Evolutionary conservation across 805 yeast genomes (phyloP), one percentile per base, ranked within the genome.

Genomic region (Pichia gijzeniarum): DNA sequence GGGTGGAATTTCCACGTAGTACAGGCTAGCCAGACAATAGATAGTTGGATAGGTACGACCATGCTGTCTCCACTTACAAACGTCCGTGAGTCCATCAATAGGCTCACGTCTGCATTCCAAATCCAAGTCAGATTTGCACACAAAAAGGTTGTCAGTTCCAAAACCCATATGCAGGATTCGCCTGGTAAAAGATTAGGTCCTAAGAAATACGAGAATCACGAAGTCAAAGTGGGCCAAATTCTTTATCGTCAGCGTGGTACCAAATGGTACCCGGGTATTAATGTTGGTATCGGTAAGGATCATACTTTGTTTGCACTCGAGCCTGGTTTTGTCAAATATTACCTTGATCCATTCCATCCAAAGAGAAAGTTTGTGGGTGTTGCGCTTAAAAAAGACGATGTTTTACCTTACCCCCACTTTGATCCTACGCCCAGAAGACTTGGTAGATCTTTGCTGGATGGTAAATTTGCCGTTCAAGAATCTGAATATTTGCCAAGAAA

Each of bases 291-390:
- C 49, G 99, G 99, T 51, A 82, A 79, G 57, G 98, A 93, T 63
- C 97, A 90, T 64, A 91, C 99, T 2, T 76, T 93, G 28, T 88
- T 73, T 63, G 96, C 99, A 3, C 58, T 72, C 31, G 98, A 93
- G 61, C 96, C 96, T 3, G 99, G 99, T 21, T 88, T 71, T 62
- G 97, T 91, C 27, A 77, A 95, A 52, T 93, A 78, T 67, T 93
- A 93, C 65, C 69, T 82, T 49, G 96, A 93, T 69, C 98, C 99
- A 5, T 93, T 93, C 73, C 98, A 93, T 60, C 97, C 98, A 36
- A 78, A 80, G 62, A 80, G 97, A 61, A 84, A 81, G 60, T 87
- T 86, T 60, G 85, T 89, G 52, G 99, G 99, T 34, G 80, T 93
- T 33, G 89, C 95, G 0, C 72, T 93, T 42, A 69, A 68, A 33